These are phyloP conservation scores for grape (Vitis vinifera) DNA, from an alignment of 164 flowering plant species.

Conservation along the genomic window ASM3070453v1 NC_081813.1:509501-510000, in stretches of 20 bases:
- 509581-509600: too few species aligned
- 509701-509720: not conserved
- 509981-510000: conserved; percentile 5
- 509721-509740: conserved; percentile 13
- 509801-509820: conserved; percentile 5
- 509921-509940: conserved; percentile 16
- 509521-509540: too few species aligned
- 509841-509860: conserved; percentile 27
- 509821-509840: conserved; percentile 24
- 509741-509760: conserved; percentile 14
- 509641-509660: too few species aligned
- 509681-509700: too few species aligned
- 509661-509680: too few species aligned
- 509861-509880: conserved; percentile 17
- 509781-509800: conserved; percentile 16
- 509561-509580: too few species aligned
- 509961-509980: conserved; percentile 10
- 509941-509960: conserved; percentile 34
- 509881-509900: conserved; percentile 26
- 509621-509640: too few species aligned
- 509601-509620: too few species aligned
- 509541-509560: too few species aligned
- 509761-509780: conserved; percentile 29
- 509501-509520: too few species aligned
- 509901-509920: not conserved